Percentiles rank a stretch among this genome's conserved stretches.
These are phyloP conservation scores for Agrocybe pediades DNA, from an alignment of 768 basidiomycete genomes.

Conservation along the genomic window DNA sequence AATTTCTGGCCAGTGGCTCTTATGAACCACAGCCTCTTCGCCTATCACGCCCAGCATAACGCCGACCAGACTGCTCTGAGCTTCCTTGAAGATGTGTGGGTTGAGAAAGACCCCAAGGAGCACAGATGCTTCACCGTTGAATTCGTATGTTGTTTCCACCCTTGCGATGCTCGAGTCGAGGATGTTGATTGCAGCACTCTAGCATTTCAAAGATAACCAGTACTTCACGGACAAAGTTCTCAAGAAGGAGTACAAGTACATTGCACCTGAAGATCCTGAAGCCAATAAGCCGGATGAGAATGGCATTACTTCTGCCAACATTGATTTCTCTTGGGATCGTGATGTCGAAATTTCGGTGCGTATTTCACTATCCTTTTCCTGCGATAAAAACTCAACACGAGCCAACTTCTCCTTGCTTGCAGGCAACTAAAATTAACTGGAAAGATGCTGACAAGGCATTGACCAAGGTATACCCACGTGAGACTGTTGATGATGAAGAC, in stretches of 20 bases:
- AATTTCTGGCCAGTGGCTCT: conserved; percentile 89
- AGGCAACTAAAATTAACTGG: conserved; percentile 78
- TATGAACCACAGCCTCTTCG: conserved; percentile 68
- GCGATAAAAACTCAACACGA: background rate
- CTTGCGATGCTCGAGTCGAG: too few relatives aligned
- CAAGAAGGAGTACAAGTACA: conserved; percentile 82
- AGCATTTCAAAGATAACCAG: conserved; percentile 88
- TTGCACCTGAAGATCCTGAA: conserved; percentile 52
- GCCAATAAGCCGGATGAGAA: conserved; percentile 66
- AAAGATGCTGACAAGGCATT: conserved; percentile 77
- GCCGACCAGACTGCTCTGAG: conserved; percentile 81
- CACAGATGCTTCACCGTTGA: conserved; percentile 83
- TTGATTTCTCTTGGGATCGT: conserved; percentile 80
- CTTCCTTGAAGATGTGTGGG: conserved; percentile 86
- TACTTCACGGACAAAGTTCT: conserved; percentile 76
- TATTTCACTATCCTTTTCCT: conserved; percentile 5
- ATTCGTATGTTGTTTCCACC: too few relatives aligned
- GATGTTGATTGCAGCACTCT: conserved; percentile 8
- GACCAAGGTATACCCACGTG: conserved; percentile 77
- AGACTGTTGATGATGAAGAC: conserved; percentile 60
- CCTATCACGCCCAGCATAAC: conserved; percentile 67
- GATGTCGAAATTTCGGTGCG: conserved; percentile 70
- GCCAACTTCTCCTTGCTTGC: background rate
- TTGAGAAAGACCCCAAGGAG: conserved; percentile 71
- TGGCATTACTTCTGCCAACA: conserved; percentile 76